Evolutionary conservation across 2,329 filamentous ascomycete species (phyloP).

Genomic region (Neodidymelliopsis sp.): DNA sequence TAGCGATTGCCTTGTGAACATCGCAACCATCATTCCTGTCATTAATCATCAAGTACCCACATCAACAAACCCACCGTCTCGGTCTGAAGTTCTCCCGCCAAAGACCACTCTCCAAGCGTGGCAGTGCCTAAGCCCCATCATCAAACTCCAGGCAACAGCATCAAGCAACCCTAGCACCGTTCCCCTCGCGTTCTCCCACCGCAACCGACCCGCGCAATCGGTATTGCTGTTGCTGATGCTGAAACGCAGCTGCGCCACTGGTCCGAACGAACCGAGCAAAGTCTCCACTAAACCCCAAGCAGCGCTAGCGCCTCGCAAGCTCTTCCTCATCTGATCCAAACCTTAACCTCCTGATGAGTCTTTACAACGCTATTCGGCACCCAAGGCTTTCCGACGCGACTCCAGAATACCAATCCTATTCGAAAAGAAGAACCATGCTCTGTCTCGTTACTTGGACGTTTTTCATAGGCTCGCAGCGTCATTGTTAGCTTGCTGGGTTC

Average conservation of each 20-base stretch:
- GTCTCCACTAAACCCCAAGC: constrained; percentile 11
- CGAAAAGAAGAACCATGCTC: constrained; percentile 14
- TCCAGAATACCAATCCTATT: constrained; percentile 12
- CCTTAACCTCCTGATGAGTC: constrained; percentile 16
- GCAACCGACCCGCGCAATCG: constrained; percentile 1
- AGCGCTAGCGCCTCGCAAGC: too few relatives aligned
- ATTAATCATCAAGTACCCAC: too few relatives aligned
- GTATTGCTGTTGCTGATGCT: not conserved
- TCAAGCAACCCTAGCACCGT: not conserved
- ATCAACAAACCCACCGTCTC: too few relatives aligned
- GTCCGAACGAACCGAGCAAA: constrained; percentile 1
- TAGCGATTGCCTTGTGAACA: too few relatives aligned
- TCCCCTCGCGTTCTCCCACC: constrained; percentile 8
- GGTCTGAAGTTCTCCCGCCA: not conserved
- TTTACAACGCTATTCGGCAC: constrained; percentile 17
- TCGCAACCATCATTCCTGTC: too few relatives aligned
- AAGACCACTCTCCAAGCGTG: not conserved
- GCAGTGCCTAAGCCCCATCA: constrained; percentile 1
- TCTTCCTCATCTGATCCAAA: too few relatives aligned
- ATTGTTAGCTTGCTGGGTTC: constrained; percentile 10
- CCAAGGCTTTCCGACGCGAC: constrained; percentile 19
- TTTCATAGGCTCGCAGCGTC: constrained; percentile 22
- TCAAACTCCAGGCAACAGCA: constrained; percentile 11
- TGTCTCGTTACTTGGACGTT: constrained; percentile 17
- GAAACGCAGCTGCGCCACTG: constrained; percentile 10